These are phyloP conservation scores for Boletus barrowsii DNA, from an alignment of 768 basidiomycete species.

Conservation along the genomic window DNA sequence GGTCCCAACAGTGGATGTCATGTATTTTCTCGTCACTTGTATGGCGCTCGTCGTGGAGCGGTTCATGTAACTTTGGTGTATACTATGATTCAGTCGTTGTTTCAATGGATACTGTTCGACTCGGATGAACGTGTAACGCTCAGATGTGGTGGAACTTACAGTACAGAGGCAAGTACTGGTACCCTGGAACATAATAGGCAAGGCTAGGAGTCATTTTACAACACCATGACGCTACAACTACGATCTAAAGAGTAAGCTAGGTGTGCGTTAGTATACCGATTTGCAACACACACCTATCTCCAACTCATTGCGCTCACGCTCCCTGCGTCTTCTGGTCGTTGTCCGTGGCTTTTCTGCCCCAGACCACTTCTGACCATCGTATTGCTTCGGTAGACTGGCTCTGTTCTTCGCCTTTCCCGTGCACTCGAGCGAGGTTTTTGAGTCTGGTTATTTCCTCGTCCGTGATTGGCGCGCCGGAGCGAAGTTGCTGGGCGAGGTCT, in stretches of 20 bases:
- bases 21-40: constrained; percentile 11
- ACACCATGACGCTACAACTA: neutral
- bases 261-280: neutral
- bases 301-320: constrained; percentile 23
- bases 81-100: neutral
- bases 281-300: constrained; percentile 35
- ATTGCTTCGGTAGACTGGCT: constrained; percentile 24
- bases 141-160: neutral
- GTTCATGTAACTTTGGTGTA: constrained; percentile 8
- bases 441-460: constrained; percentile 53
- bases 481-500: constrained; percentile 52
- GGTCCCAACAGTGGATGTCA: neutral
- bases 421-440: constrained; percentile 48
- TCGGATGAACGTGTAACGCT: neutral
- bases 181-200: too few relatives aligned
- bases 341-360: constrained; percentile 33
- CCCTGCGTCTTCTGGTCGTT: constrained; percentile 7
- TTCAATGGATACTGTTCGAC: neutral
- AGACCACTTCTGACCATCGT: constrained; percentile 52
- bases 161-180: neutral
- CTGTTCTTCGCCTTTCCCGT: constrained; percentile 18
- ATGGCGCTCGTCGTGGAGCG: neutral
- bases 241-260: neutral
- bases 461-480: constrained; percentile 42
- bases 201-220: neutral